Evolutionary conservation across 441 rosid species (phyloP).

Genomic region (Populus hybrid): DNA sequence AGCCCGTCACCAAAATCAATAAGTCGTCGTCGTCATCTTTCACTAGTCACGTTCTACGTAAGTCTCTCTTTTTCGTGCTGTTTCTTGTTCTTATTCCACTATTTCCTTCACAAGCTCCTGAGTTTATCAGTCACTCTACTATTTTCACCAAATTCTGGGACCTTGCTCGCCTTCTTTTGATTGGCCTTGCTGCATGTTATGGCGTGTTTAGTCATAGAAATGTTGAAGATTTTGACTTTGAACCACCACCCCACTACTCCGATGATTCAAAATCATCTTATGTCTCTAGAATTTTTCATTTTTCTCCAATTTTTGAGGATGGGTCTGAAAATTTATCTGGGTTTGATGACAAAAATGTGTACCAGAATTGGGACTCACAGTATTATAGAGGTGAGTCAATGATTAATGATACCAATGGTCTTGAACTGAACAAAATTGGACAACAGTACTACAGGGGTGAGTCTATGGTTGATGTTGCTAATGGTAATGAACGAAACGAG

Average conservation of each 20-base stretch:
- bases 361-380: constrained; percentile 17
- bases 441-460: not conserved
- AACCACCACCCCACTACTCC: constrained; percentile 17
- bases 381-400: constrained; percentile 14
- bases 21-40: not conserved
- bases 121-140: constrained; percentile 42
- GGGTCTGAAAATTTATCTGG: constrained; percentile 40
- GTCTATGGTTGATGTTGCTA: not conserved
- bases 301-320: constrained; percentile 56
- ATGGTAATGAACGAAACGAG: not conserved
- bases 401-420: constrained; percentile 7
- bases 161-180: constrained; percentile 53
- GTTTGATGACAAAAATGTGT: constrained; percentile 31
- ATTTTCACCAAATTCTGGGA: constrained; percentile 65
- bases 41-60: constrained; percentile 38
- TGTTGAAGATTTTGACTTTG: constrained; percentile 27
- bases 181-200: constrained; percentile 78
- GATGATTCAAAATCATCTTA: constrained; percentile 47
- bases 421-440: constrained; percentile 24
- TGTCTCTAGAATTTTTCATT: constrained; percentile 49
- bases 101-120: constrained; percentile 77
- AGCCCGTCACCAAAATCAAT: not conserved
- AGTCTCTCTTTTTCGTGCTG: constrained; percentile 43
- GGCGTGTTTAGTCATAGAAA: constrained; percentile 74
- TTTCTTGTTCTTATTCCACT: constrained; percentile 64